These are phyloP conservation scores for Trifolium fragiferum DNA, from an alignment of 306 rosid genomes.

Conservation along the genomic window DNA sequence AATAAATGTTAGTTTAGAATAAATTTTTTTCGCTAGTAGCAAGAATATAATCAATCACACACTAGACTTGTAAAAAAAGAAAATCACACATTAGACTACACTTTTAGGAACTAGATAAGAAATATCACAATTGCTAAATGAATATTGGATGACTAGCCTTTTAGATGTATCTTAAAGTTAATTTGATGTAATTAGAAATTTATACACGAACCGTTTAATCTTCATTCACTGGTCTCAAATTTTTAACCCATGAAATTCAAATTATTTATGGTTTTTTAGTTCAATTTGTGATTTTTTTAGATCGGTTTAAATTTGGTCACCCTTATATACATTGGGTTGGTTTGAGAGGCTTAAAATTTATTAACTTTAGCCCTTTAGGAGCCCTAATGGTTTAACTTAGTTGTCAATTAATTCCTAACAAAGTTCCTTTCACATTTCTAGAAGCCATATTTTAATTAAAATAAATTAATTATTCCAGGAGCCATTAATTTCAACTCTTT, in stretches of 20 bases:
- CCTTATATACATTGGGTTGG: not conserved
- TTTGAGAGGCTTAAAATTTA: slow-evolving; percentile 25
- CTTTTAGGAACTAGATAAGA: no score
- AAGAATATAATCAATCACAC: no score
- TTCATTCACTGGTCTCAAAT: not conserved
- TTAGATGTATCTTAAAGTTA: not conserved
- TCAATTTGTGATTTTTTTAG: no score
- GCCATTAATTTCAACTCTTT: slow-evolving; percentile 4
- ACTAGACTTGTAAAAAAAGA: no score
- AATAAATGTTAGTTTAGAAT: not conserved
- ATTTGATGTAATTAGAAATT: not conserved
- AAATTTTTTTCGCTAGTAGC: no score
- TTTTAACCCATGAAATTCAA: not conserved
- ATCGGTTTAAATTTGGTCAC: no score
- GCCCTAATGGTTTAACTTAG: slow-evolving; percentile 28
- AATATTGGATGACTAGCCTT: not conserved
- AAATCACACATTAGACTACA: no score
- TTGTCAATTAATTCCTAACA: slow-evolving; percentile 36
- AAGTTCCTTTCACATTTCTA: slow-evolving; percentile 32
- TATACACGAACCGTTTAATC: not conserved
- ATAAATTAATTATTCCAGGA: not conserved
- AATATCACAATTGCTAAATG: no score
- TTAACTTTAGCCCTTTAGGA: slow-evolving; percentile 12
- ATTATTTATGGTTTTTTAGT: not conserved
- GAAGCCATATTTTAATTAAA: slow-evolving; percentile 25